Base-by-base conservation (phyloP, 495 filamentous ascomycete species). In the Oleoguttula mirabilis region DNA sequence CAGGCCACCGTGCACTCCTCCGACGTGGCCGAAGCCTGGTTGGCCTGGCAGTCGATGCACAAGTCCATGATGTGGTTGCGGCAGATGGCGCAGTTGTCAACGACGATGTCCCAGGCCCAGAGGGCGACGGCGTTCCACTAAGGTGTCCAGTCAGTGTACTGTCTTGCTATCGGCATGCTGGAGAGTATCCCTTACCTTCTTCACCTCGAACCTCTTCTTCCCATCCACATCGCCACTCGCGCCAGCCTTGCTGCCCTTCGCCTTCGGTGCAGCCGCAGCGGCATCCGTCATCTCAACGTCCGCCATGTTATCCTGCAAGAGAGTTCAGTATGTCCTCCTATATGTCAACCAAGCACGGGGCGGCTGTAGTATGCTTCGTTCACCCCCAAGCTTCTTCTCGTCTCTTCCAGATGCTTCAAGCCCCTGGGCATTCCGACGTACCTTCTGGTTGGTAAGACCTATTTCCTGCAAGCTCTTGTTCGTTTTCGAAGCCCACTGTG, bases 1-100 rank as follows among this genome's bases (percentile, higher is more conserved):
- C 90, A 99, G 1, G 90, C 90, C 16, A 99, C 90, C 14, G 90
- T 99, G 59, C 90, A 99, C 59, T 99, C 90, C 57, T 99, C 90
- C 34, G 80, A 94, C 10, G 90, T 93, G 35, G 90, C 88, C 21
- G 87, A 94, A 24, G 88, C 88, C 63, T 99, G 90, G 61, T 99
- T 99, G n/a, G 90, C 90, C 64, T 99, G 90, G 58, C 90, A 99
- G 62, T 99, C 90, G 49, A 99, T 99, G 88, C 87, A 99, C 21
- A 99, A 69, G 61, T 99, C 90, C 90, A 99, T 99, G 61, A 99
- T 99, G 59, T 99, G 90, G 57, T 99, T 99, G 53, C 90, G 76
- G 67, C 90, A 99, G 57, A 99, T 99, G 45, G 90, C 90, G 61
- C 90, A 99, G 70, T 99, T 99, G 67, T 99, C 90, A 39, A 99